Evolutionary conservation across 148 eudicot genomes (phyloP), one percentile per base, ranked within the genome.

Genomic region (Spergularia marina): DNA sequence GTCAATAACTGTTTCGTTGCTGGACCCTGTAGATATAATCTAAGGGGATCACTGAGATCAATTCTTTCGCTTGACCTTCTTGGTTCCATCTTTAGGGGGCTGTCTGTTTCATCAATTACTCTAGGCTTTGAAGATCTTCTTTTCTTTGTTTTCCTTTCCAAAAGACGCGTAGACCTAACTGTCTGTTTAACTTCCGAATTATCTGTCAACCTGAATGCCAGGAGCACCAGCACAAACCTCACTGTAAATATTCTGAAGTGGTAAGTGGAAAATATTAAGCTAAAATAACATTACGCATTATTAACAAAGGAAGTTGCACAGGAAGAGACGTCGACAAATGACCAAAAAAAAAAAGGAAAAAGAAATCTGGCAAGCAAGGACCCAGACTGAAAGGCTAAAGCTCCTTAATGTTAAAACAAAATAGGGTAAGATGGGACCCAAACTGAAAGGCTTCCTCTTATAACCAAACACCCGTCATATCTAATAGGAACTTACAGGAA

Each of bases 1-100:
- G 97, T 90, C 82, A 95, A 78, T 77, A 95, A 88, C 82, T 87
- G 85, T 71, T 47, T 95, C 41, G 92, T 84, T 85, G 85, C 94
- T 20, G 94, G 84, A 74, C 86, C 82, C 84, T 85, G 70, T 64
- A 90, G 72, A 85, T 92, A 95, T 71, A 87, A 62, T 51, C 90
- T 80, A 23, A 95, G 90, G 66, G 99, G 91, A 64, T 95, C 96
- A 74, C 84, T 89, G 11, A 76, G 86, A 83, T 90, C 89, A 73
- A 68, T 74, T 72, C 78, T 68, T 83, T 76, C 83, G 53, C 68
- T 83, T 68, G 69, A 64, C 78, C 75, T 88, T 78, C 81, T 81
- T 68, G 84, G 68, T 40, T 79, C 82, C 55, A 74, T 56, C 59
- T 76, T 87, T 77, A 39, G 80, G 34, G 81, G 70, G 70, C 67